These are phyloP conservation scores for Exserohilum turcica DNA, from an alignment of 2,329 filamentous ascomycete genomes.

Conservation along the genomic window DNA sequence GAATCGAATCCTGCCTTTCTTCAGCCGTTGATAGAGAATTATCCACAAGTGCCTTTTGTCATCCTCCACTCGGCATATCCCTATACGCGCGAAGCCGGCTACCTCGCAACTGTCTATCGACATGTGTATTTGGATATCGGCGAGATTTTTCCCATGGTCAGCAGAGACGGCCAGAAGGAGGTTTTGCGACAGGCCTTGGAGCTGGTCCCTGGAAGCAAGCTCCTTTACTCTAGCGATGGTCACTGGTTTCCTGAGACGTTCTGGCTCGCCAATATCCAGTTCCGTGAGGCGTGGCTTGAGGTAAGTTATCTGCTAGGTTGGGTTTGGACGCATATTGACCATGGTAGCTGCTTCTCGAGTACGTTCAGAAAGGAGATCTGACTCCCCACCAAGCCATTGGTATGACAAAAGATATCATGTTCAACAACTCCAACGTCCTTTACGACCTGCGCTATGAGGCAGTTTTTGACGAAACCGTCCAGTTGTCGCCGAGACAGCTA, in stretches of 20 bases:
- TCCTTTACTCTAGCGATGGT: constrained; percentile 81
- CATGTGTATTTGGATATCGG: constrained; percentile 86
- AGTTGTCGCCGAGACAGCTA: constrained; percentile 28
- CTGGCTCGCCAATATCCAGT: constrained; percentile 72
- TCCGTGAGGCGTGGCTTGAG: constrained; percentile 70
- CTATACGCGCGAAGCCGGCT: constrained; percentile 77
- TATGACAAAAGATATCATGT: constrained; percentile 71
- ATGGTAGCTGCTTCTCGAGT: constrained; percentile 66
- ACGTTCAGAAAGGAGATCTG: constrained; percentile 68
- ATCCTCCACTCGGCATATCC: constrained; percentile 82
- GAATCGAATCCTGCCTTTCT: constrained; percentile 76
- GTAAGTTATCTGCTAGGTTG: constrained; percentile 49
- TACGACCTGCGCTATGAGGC: constrained; percentile 65
- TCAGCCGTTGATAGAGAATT: constrained; percentile 72
- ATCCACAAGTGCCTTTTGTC: constrained; percentile 73
- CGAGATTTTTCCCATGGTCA: constrained; percentile 79
- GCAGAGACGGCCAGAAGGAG: constrained; percentile 73
- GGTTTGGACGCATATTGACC: constrained; percentile 1
- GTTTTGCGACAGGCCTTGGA: constrained; percentile 76
- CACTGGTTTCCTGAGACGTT: constrained; percentile 81
- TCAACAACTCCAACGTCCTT: constrained; percentile 76
- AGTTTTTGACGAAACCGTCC: constrained; percentile 34
- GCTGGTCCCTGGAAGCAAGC: constrained; percentile 73
- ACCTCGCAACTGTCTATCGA: constrained; percentile 74
- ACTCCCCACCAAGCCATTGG: constrained; percentile 65